phyloP scores from a whole-genome alignment of 805 yeast species.

The Kodamaea leandrae region DNA sequence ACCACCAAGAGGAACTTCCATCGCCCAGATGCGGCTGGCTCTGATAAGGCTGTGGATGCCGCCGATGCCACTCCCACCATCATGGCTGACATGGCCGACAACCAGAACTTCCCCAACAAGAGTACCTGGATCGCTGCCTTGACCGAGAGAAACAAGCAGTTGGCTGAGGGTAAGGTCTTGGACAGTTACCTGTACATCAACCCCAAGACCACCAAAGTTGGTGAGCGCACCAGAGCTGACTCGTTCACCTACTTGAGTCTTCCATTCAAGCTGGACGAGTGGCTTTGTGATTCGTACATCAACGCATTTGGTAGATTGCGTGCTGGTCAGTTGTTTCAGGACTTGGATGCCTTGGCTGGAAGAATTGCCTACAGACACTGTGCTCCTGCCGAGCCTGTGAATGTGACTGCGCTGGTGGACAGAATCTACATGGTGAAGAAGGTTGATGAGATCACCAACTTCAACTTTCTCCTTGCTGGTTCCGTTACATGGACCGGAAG shows the following conservation, averaged over 20 bases:
- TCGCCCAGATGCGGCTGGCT: slow-evolving; percentile 38
- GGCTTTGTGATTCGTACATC: slow-evolving; percentile 82
- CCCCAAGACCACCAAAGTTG: slow-evolving; percentile 67
- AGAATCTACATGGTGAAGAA: slow-evolving; percentile 83
- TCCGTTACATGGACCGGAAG: slow-evolving; percentile 92
- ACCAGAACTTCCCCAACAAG: slow-evolving; percentile 40
- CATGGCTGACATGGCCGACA: slow-evolving; percentile 57
- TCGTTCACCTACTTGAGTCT: slow-evolving; percentile 67
- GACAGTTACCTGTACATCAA: slow-evolving; percentile 70
- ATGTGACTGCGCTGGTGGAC: slow-evolving; percentile 94
- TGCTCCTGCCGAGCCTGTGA: slow-evolving; percentile 92
- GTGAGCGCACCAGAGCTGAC: slow-evolving; percentile 73
- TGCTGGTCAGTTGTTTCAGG: slow-evolving; percentile 92
- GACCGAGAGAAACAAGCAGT: slow-evolving; percentile 65
- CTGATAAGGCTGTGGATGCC: slow-evolving; percentile 53
- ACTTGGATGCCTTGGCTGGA: slow-evolving; percentile 90
- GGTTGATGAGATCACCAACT: slow-evolving; percentile 71
- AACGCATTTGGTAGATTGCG: slow-evolving; percentile 89
- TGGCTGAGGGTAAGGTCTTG: slow-evolving; percentile 68
- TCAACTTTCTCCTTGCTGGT: slow-evolving; percentile 84
- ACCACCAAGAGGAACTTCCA: slow-evolving; percentile 19
- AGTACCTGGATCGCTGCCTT: slow-evolving; percentile 90
- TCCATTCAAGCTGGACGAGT: slow-evolving; percentile 81
- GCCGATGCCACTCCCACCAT: slow-evolving; percentile 78
- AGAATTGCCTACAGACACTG: slow-evolving; percentile 90